Evolutionary conservation across 257 asterid genomes (phyloP).

Genomic region (Primulina tabacum): DNA sequence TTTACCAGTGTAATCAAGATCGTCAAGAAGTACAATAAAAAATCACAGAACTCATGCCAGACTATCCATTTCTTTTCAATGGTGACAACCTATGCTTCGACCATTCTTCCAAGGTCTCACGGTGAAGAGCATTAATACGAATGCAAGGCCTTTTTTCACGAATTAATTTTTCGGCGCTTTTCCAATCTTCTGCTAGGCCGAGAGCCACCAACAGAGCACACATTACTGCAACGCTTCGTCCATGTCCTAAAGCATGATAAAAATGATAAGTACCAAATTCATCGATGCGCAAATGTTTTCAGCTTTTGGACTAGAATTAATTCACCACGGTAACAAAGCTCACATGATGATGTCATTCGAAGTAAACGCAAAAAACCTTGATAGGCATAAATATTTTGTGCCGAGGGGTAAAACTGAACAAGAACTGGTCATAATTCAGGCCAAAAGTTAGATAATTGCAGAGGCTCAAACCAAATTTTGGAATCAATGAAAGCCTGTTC

Average conservation of each 20-base stretch:
- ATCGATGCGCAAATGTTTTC: neutral
- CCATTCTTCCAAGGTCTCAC: constrained; percentile 88
- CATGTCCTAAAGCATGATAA: constrained; percentile 56
- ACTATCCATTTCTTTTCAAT: constrained; percentile 34
- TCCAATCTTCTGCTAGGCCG: constrained; percentile 92
- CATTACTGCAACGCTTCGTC: constrained; percentile 93
- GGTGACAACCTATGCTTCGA: constrained; percentile 61
- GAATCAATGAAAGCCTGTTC: neutral
- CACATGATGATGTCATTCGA: neutral
- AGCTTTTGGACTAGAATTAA: neutral
- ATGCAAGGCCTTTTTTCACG: constrained; percentile 68
- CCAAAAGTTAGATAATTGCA: neutral
- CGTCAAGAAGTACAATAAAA: constrained; percentile 15
- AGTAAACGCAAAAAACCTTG: neutral
- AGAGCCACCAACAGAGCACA: constrained; percentile 89
- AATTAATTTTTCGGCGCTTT: constrained; percentile 72
- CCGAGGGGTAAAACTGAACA: neutral
- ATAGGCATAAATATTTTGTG: too few species aligned
- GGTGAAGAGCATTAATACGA: constrained; percentile 70
- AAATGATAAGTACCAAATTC: neutral
- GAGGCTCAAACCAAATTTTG: too few species aligned
- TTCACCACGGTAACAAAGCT: neutral
- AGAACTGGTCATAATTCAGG: neutral
- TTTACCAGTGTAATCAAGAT: neutral
- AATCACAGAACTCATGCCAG: constrained; percentile 28